Evolutionary conservation across 2,329 filamentous ascomycete genomes (phyloP).

Genomic region (Fusarium sp.): DNA sequence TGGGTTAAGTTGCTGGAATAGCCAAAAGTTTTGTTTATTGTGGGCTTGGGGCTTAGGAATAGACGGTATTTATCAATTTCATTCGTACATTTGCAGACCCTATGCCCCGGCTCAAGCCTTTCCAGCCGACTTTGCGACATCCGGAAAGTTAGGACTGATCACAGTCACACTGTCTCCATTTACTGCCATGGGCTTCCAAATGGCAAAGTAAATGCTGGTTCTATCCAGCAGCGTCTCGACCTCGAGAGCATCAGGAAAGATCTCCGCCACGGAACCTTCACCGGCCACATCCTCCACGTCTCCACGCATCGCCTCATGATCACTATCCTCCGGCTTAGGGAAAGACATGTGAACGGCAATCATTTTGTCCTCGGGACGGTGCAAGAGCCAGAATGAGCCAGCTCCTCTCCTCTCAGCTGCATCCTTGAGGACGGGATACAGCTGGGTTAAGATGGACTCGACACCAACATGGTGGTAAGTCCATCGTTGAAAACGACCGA

Average conservation of each 20-base stretch:
- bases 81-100: accelerated
- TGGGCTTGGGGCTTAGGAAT: not conserved
- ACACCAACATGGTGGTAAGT: constrained; percentile 23
- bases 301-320: constrained; percentile 5
- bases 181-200: constrained; percentile 30
- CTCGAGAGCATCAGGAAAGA: constrained; percentile 30
- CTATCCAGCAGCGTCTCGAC: constrained; percentile 16
- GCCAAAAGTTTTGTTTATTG: not conserved
- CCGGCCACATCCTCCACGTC: not conserved
- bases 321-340: not conserved
- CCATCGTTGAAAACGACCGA: constrained; percentile 43
- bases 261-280: not conserved
- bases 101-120: not conserved
- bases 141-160: constrained; percentile 27
- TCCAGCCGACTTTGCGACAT: not conserved
- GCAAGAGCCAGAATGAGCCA: constrained; percentile 36
- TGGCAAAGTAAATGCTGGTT: constrained; percentile 26
- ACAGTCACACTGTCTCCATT: constrained; percentile 22
- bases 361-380: constrained; percentile 31
- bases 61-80: not conserved
- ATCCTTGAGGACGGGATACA: constrained; percentile 38
- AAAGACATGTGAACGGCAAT: constrained; percentile 36
- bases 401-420: constrained; percentile 32
- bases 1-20: not conserved
- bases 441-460: constrained; percentile 28